Evolutionary conservation across 2,329 filamentous ascomycete species (phyloP).

Genomic region (Chrysoporthe puriensis): DNA sequence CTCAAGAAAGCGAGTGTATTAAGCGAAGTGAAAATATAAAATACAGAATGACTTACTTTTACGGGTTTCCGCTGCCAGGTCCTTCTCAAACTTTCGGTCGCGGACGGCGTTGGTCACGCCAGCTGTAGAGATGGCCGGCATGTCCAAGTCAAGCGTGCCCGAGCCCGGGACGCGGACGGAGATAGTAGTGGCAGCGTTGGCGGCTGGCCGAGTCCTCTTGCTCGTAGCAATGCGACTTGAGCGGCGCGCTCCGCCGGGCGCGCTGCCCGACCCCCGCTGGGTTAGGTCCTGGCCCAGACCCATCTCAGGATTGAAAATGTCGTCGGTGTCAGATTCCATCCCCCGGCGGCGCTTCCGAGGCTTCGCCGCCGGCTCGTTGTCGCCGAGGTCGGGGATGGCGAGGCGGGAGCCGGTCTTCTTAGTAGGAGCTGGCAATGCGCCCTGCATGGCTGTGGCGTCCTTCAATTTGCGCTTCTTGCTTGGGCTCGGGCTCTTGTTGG

Average conservation of each 20-base stretch:
- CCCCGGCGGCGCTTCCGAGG: constrained; percentile 38
- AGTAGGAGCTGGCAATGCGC: constrained; percentile 13
- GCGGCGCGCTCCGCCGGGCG: constrained; percentile 14
- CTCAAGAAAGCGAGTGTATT: background rate
- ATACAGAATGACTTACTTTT: constrained; percentile 32
- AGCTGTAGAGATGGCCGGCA: constrained; percentile 26
- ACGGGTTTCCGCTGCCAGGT: constrained; percentile 46
- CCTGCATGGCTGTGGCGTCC: constrained; percentile 14
- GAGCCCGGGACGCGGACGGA: constrained; percentile 40
- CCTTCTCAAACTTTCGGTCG: constrained; percentile 44
- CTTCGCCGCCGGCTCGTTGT: constrained; percentile 35
- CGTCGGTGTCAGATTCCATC: constrained; percentile 32
- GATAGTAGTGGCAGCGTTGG: constrained; percentile 37
- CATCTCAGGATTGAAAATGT: constrained; percentile 35
- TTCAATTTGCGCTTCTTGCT: constrained; percentile 44
- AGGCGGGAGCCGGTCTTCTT: constrained; percentile 31
- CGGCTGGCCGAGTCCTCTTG: constrained; percentile 32
- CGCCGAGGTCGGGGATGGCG: constrained; percentile 34
- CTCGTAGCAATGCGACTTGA: constrained; percentile 30
- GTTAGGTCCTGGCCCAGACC: constrained; percentile 22
- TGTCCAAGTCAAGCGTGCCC: constrained; percentile 31
- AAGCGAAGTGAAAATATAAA: too few species aligned
- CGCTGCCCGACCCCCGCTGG: constrained; percentile 1
- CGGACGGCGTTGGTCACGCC: constrained; percentile 30
- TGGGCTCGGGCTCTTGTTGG: constrained; percentile 44